Base-by-base conservation (phyloP, 768 basidiomycete species). In the Mycena vitilis region DNA sequence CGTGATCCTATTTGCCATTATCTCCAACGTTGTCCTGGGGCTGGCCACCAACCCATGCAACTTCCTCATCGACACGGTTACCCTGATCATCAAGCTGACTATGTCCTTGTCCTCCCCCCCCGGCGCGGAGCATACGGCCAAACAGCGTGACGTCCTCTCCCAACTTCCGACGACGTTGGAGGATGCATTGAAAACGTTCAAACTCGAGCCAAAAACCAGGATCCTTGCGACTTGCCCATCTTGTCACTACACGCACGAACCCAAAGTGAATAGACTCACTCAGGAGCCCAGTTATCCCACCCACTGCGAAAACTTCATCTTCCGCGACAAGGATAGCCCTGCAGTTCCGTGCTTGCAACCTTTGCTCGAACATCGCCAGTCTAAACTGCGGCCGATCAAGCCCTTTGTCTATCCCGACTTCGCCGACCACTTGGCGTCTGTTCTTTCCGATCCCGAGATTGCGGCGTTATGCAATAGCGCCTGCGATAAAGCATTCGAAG, bases 381-480 rank as follows among this genome's bases (percentile, higher is more conserved):
- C 54, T n/a, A 71, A 71, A 54, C 55, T 59, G 60, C 61, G 65
- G 23, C 75, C 70, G n/a, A 64, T 73, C 20, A 75, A 74, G 59
- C 75, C 74, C 0, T 71, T 69, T 2, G 54, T 70, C 6, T 54
- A 48, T 34, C 48, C 65, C 2, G 69, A 72, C 13, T 76, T 80
- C 54, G 51, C 68, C 11, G 73, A 79, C 56, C 64, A 76, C 51
- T 16, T 76, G 58, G 62, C 71, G 18, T 64, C 71, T 36, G 51
- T 69, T 13, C 71, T 76, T 25, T 48, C 73, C 37, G 66, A 75
- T 64, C 63, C 72, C 45, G 69, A 71, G 34, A 47, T 67, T 49
- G 63, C 68, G 34, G 68, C 61, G 36, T 22, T 68, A 59, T 73
- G 69, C 53, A 69, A 72, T 47, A 60, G 70, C 23, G 64, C 70